phyloP scores from a whole-genome alignment of 2,329 filamentous ascomycete genomes.

The Fusarium pilosicola region DNA sequence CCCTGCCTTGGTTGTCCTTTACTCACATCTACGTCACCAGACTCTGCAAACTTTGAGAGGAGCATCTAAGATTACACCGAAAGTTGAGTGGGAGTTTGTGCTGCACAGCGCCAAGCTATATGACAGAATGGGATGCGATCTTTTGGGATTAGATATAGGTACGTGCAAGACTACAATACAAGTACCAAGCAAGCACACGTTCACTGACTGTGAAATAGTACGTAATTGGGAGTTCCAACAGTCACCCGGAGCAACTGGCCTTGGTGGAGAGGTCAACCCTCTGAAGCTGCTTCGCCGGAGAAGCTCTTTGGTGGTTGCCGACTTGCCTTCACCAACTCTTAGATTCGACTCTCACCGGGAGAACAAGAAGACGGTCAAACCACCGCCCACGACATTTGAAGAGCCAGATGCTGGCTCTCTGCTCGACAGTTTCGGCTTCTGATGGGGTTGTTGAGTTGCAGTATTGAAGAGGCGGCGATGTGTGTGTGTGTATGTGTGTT shows the following conservation, averaged over 20 bases:
- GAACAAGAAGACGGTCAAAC: constrained; percentile 57
- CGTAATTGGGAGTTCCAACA: constrained; percentile 83
- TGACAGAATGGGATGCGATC: constrained; percentile 91
- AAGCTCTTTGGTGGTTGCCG: constrained; percentile 83
- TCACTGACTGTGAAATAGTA: constrained; percentile 57
- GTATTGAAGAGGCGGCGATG: neutral
- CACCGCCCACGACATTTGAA: constrained; percentile 81
- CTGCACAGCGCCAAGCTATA: constrained; percentile 86
- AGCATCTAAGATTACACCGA: constrained; percentile 81
- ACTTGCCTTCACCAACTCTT: constrained; percentile 64
- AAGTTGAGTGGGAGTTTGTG: constrained; percentile 88
- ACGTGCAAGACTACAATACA: constrained; percentile 44
- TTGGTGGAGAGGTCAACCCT: constrained; percentile 68
- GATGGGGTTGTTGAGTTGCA: neutral
- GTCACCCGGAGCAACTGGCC: constrained; percentile 47
- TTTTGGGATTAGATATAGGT: constrained; percentile 87
- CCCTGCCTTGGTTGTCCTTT: constrained; percentile 86
- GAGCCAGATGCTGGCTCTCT: constrained; percentile 92
- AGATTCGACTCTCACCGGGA: constrained; percentile 54
- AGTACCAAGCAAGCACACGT: neutral
- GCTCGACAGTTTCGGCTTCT: constrained; percentile 94
- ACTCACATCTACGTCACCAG: constrained; percentile 84
- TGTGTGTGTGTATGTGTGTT: neutral
- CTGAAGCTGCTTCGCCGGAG: constrained; percentile 75
- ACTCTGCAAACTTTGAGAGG: constrained; percentile 85